Base-by-base conservation (phyloP, 768 basidiomycete species). In the Leucosporidium creatinivorum region DNA sequence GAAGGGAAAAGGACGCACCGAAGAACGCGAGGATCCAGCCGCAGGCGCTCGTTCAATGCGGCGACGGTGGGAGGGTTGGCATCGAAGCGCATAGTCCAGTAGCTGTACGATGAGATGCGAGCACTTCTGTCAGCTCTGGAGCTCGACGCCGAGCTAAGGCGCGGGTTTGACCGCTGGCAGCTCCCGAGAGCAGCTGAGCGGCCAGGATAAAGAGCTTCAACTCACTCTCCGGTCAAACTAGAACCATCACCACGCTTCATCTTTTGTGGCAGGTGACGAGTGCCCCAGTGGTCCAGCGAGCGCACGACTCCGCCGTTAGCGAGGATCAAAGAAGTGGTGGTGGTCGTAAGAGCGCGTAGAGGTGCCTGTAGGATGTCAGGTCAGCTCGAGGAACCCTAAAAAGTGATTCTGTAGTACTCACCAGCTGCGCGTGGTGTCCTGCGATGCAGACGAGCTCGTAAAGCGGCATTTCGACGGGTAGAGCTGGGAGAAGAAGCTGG, bases 11-110 rank as follows among this genome's bases (percentile, higher is more conserved):
- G 39, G 54, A 66, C 58, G 33, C 30, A 73, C 72, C 74, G 84
- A 62, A 94, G 80, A 19, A 94, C 89, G 39, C 87, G 84, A 17
- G 90, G 90, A 75, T 94, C 92, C 61, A 82, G 82, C 12, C 87
- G 85, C 77, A 93, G 83, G 64, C 87, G 81, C 13, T 80, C 78
- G 72, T 85, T 85, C n/a, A 94, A 80, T 1, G 83, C 80, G 9
- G 81, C 80, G 58, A 93, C 80, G 0, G 85, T 86, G 49, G 81
- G 81, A 17, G 91, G 91, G 13, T 88, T 87, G 5, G 89, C 85
- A 80, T 94, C 92, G 77, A 93, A 94, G 76, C 90, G 84, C 81
- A 94, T 84, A 6, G 88, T 86, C 90, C 90, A 93, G 77, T 92
- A 92, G 73, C 91, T 93, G 61, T 21, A 48, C 39, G 15, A 44